Evolutionary conservation across 2,329 filamentous ascomycete genomes (phyloP).

Genomic region (Stachybotrys echinatus): DNA sequence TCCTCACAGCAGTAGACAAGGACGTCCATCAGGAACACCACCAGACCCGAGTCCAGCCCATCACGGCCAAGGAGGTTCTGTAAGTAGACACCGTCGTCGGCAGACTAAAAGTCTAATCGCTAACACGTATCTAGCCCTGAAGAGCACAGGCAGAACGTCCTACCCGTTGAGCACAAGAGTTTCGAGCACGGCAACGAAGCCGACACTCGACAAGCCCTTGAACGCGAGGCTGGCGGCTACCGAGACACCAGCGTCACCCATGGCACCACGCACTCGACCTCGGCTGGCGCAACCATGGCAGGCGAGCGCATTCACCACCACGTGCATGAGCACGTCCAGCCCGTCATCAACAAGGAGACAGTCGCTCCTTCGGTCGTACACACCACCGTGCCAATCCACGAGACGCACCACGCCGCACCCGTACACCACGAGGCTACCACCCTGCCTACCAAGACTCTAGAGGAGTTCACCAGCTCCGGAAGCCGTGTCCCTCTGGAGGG

Average conservation of each 20-base stretch:
- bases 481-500: constrained; percentile 47
- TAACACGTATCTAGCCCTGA: constrained; percentile 38
- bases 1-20: constrained; percentile 57
- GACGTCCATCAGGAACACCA: constrained; percentile 70
- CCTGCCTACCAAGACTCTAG: constrained; percentile 58
- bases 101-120: too few relatives aligned
- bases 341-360: constrained; percentile 64
- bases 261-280: constrained; percentile 18
- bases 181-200: constrained; percentile 55
- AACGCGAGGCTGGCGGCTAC: constrained; percentile 39
- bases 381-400: constrained; percentile 67
- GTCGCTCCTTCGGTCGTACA: constrained; percentile 64
- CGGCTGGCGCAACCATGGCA: constrained; percentile 15
- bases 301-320: constrained; percentile 33
- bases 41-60: constrained; percentile 64
- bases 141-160: constrained; percentile 55
- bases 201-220: constrained; percentile 39
- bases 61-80: constrained; percentile 32
- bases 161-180: constrained; percentile 53
- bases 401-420: constrained; percentile 62
- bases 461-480: constrained; percentile 47
- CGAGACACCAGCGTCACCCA: constrained; percentile 20
- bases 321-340: constrained; percentile 65
- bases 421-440: constrained; percentile 61
- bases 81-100: too few relatives aligned